These are phyloP conservation scores for Cytospora paraplurivora DNA, from an alignment of 2,329 filamentous ascomycete genomes.

Conservation along the genomic window DNA sequence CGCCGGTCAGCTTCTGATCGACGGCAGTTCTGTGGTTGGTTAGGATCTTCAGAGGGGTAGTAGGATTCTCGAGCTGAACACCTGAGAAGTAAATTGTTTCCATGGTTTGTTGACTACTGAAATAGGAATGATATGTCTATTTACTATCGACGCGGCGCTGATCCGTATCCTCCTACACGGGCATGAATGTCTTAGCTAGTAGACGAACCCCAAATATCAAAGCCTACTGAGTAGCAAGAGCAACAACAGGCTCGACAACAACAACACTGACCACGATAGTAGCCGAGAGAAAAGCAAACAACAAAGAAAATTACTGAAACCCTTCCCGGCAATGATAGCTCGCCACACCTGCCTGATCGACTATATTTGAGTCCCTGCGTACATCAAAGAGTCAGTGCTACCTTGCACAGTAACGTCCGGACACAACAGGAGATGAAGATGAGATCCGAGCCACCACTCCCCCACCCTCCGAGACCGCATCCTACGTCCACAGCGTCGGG, in stretches of 20 bases:
- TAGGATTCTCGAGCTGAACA: background rate
- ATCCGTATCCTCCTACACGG: background rate
- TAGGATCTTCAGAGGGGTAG: background rate
- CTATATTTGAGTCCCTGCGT: background rate
- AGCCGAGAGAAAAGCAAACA: background rate
- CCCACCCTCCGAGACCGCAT: conserved; percentile 12
- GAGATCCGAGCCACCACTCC: background rate
- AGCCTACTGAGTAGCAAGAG: background rate
- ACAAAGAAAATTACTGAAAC: background rate
- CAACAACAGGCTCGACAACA: background rate
- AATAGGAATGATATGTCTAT: background rate
- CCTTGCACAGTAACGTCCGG: conserved; percentile 18
- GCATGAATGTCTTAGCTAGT: background rate
- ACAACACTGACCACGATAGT: background rate
- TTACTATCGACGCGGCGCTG: background rate
- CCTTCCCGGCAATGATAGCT: background rate
- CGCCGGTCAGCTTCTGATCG: conserved; percentile 2
- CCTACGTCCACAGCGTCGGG: background rate
- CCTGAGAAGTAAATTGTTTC: too few species aligned
- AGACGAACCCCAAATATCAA: background rate
- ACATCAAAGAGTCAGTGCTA: conserved; percentile 16
- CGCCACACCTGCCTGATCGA: background rate
- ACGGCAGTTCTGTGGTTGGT: background rate
- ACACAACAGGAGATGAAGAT: conserved; percentile 1
- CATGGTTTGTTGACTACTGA: too few species aligned